Evolutionary conservation across 371 early-diverging fungal genomes (phyloP).

Genomic region (Batrachochytrium dendrobatidis): DNA sequence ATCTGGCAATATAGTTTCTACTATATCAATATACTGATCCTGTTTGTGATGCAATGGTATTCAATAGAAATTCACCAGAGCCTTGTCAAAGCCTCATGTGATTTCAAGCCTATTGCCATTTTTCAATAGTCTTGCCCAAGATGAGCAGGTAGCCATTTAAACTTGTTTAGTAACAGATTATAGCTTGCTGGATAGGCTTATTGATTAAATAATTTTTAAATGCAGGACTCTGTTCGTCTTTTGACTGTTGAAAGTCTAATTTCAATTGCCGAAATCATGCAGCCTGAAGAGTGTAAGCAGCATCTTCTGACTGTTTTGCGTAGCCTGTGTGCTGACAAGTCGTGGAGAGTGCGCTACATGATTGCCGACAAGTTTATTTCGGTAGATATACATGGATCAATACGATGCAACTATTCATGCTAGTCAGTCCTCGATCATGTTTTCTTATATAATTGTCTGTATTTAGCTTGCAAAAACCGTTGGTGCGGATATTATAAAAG

Average conservation of each 20-base stretch:
- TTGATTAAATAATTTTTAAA: background rate
- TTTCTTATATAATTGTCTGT: slow-evolving; percentile 2
- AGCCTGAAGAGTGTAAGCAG: slow-evolving; percentile 64
- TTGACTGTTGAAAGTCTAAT: slow-evolving; percentile 87
- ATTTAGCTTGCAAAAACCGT: slow-evolving; percentile 70
- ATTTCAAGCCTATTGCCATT: slow-evolving; percentile 68
- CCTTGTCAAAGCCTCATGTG: slow-evolving; percentile 64
- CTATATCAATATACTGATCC: background rate
- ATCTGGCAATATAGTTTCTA: too few species aligned
- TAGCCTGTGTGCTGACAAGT: slow-evolving; percentile 78
- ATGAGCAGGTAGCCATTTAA: slow-evolving; percentile 58
- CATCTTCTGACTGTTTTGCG: slow-evolving; percentile 67
- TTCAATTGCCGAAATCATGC: slow-evolving; percentile 77
- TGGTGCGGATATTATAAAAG: slow-evolving; percentile 64
- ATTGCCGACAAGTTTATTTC: slow-evolving; percentile 92
- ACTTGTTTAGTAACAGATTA: background rate
- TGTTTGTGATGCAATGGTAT: background rate
- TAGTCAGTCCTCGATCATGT: background rate
- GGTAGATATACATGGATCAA: slow-evolving; percentile 39
- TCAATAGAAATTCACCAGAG: slow-evolving; percentile 49
- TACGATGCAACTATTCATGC: too few species aligned
- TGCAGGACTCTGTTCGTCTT: slow-evolving; percentile 91
- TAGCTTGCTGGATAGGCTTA: background rate
- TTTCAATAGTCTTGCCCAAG: slow-evolving; percentile 70
- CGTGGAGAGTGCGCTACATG: slow-evolving; percentile 98